Evolutionary conservation across 2,329 filamentous ascomycete species (phyloP), one percentile per base, ranked within the genome.

Genomic region (Cercospora sp.): DNA sequence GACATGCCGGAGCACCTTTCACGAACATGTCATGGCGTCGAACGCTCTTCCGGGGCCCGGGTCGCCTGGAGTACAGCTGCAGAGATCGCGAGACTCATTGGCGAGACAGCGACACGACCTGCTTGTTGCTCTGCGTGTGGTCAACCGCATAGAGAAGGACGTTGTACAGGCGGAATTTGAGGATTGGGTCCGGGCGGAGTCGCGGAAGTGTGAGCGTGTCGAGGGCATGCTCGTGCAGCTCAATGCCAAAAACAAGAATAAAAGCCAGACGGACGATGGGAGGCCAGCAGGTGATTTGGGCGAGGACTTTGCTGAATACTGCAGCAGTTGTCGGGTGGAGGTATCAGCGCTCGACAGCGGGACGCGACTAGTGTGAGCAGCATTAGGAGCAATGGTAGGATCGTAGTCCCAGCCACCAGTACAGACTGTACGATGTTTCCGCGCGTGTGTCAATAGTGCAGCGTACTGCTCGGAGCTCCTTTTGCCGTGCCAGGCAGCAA

Each of bases 151-250:
- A 30, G 95, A 98, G 83, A 86, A 87, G 67, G 93, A 97, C 79
- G 90, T 97, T 78, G 80, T 98, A 64, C 87, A 89, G 75, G 90
- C 91, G 0, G 94, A 97, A 79, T 99, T 93, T 90, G 94, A 97
- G 81, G 91, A 92, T 71, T 99, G 94, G 94, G 85, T 98, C 31
- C 80, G 87, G 3, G 90, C 92, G 72, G 95, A 99, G 81, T 90
- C 89, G 71, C 80, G 84, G 36, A 87, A 91, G 60, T 99, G 95
- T 78, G 87, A 87, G 66, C 87, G 90, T 75, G 79, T 88, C 7
- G 83, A 85, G 48, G 77, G 76, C 13, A 79, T 88, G 72, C 76
- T 90, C 23, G 77, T 74, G 78, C 70, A 65, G 16, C 39, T 65
- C 16, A 28, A 59, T 16, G 58, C 64, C 75, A 71, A 67, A 64